Evolutionary conservation across 805 yeast species (phyloP).

Genomic region (Schizosaccharomyces osmophilus): DNA sequence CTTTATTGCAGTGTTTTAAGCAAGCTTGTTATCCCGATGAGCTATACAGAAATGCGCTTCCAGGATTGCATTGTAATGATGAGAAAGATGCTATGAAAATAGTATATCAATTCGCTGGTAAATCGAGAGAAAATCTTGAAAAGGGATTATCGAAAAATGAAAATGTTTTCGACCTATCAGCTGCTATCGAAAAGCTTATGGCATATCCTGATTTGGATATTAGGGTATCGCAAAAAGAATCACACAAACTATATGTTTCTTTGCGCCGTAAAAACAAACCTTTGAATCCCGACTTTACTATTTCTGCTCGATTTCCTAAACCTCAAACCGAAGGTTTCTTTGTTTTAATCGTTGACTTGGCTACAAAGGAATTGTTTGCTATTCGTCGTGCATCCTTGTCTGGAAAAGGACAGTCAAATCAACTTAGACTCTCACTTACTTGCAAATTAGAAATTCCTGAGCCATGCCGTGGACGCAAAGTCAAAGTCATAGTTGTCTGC

Average conservation of each 20-base stretch:
- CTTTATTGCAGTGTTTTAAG: slow-evolving; percentile 63
- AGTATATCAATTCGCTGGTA: slow-evolving; percentile 4
- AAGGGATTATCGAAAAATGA: slow-evolving; percentile 3
- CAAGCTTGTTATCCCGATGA: slow-evolving; percentile 75
- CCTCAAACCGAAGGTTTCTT: slow-evolving; percentile 89
- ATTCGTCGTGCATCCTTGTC: neutral
- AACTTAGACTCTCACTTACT: neutral
- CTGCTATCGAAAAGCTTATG: neutral
- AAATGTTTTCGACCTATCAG: neutral
- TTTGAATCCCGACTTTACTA: slow-evolving; percentile 29
- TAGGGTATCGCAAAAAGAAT: slow-evolving; percentile 13
- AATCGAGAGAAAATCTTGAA: slow-evolving; percentile 2
- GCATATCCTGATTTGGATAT: neutral
- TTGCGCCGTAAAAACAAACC: slow-evolving; percentile 28
- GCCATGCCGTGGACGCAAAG: neutral
- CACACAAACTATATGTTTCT: slow-evolving; percentile 19
- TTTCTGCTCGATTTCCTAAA: slow-evolving; percentile 70
- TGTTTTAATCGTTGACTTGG: slow-evolving; percentile 27
- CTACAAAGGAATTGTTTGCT: slow-evolving; percentile 24
- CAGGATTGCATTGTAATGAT: slow-evolving; percentile 16
- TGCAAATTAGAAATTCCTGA: neutral
- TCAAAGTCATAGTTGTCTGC: neutral
- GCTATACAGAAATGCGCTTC: slow-evolving; percentile 34
- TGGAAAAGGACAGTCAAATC: neutral
- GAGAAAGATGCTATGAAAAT: slow-evolving; percentile 4